Base-by-base conservation (phyloP, 371 early-diverging fungal genomes). In the Capniomyces stellatus region DNA sequence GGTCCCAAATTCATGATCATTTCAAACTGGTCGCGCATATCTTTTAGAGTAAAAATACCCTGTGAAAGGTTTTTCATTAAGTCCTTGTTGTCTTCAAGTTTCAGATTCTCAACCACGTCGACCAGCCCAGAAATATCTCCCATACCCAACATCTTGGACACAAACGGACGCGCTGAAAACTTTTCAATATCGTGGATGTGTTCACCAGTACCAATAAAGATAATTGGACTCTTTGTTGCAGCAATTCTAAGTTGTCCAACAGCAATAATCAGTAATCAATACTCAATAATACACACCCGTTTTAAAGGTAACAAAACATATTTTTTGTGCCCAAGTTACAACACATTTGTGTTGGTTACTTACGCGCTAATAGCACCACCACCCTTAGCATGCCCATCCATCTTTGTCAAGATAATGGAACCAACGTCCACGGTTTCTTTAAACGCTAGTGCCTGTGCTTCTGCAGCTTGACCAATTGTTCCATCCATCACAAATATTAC, bases 401-500 rank as follows among this genome's bases (percentile, higher is more conserved):
- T 89, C 75, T 99, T 99, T 53, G 99, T 98, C 49, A 99, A 84
- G 54, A 99, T 86, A 52, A 99, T 92, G 1, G 96, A 92, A 51
- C 99, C 99, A 49, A 98, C 83, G 58, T 88, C 78, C n/a, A 96
- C 93, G 4, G 92, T 85, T 60, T 91, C 86, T 58, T 89, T 89
- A 65, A 99, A 99, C 27, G 95, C 97, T 48, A 77, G 70, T 4
- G 99, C 96, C 71, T 98, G 98, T 46, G 77, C 70, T 58, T 98
- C 98, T 2, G 98, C 99, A 15, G 97, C 91, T 73, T 99, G 99
- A 60, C 99, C 99, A 62, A 98, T 98, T 0, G 98, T 92, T 51
- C 97, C 99, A 70, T 99, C 99, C 96, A 98, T 93, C 18, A 99
- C 97, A 76, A 99, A 98, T 43, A 98, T 87, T 13, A 87, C 83